Percentiles rank a stretch among this genome's conserved stretches.
Conservation (phyloP, 83 land plant genomes). For the Diphasiastrum complanatum region DNA sequence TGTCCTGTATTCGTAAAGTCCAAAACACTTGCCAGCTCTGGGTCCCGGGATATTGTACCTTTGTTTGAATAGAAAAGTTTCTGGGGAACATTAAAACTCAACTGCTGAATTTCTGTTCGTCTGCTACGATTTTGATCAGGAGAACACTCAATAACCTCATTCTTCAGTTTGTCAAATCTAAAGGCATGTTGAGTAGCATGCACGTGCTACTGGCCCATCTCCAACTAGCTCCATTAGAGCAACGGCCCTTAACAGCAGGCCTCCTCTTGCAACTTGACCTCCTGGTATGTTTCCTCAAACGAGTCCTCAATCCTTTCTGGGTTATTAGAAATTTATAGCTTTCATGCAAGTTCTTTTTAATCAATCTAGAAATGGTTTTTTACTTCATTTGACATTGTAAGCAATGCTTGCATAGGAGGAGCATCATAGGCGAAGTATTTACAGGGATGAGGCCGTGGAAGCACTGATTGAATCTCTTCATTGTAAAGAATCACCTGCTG, state of each 20-base stretch:
- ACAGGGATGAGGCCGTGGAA: slow-evolving; percentile 61
- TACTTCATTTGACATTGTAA: slow-evolving; percentile 23
- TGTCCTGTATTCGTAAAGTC: too few species aligned
- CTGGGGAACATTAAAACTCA: too few species aligned
- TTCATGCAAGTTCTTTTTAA: slow-evolving; percentile 3
- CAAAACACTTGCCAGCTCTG: too few species aligned
- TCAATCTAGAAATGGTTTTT: neutral
- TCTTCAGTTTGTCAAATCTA: slow-evolving; percentile 28
- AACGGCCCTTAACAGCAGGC: slow-evolving; percentile 36
- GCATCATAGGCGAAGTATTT: slow-evolving; percentile 35
- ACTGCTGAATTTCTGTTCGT: neutral
- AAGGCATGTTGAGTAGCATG: slow-evolving; percentile 36
- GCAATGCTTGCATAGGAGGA: too few species aligned
- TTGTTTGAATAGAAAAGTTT: too few species aligned
- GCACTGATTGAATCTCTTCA: slow-evolving; percentile 39
- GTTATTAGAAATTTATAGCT: neutral
- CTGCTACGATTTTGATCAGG: slow-evolving; percentile 22
- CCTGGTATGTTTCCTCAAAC: slow-evolving; percentile 36
- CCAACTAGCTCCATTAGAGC: slow-evolving; percentile 33
- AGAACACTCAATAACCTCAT: slow-evolving; percentile 26
- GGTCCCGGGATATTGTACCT: too few species aligned
- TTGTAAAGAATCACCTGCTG: slow-evolving; percentile 20
- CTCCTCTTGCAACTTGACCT: slow-evolving; percentile 51
- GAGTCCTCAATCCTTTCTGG: neutral
- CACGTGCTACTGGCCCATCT: slow-evolving; percentile 40